Conservation (phyloP, 1,284 basidiomycete species). For the Prillingera fragicola region DNA sequence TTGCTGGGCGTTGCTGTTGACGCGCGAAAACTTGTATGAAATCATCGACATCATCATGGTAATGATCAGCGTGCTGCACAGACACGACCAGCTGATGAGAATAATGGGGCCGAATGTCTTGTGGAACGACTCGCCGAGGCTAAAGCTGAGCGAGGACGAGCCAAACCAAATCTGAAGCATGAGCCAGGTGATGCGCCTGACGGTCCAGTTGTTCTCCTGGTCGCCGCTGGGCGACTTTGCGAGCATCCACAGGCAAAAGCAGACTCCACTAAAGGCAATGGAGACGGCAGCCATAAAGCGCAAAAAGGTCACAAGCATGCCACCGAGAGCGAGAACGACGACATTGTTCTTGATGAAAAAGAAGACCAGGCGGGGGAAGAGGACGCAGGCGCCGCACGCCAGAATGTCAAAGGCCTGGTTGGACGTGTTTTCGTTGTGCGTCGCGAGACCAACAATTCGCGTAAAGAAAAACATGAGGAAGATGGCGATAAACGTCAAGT, state of each 20-base stretch:
- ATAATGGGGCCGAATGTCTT: constrained; percentile 69
- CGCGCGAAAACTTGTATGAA: constrained; percentile 74
- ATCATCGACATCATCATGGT: constrained; percentile 77
- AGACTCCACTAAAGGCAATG: constrained; percentile 67
- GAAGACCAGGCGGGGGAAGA: constrained; percentile 81
- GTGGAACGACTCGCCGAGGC: constrained; percentile 58
- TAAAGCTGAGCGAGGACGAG: constrained; percentile 11
- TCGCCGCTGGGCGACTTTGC: constrained; percentile 63
- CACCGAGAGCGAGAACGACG: constrained; percentile 62
- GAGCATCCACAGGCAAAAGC: constrained; percentile 76
- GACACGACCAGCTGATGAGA: constrained; percentile 68
- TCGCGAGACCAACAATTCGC: constrained; percentile 60
- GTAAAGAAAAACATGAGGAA: constrained; percentile 65
- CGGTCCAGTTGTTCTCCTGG: constrained; percentile 51
- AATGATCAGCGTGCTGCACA: constrained; percentile 46
- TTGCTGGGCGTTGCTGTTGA: constrained; percentile 72
- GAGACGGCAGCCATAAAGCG: constrained; percentile 65
- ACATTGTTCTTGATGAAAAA: constrained; percentile 78
- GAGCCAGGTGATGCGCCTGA: constrained; percentile 56
- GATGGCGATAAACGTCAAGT: constrained; percentile 66
- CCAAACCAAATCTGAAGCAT: constrained; percentile 51
- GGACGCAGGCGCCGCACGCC: constrained; percentile 75
- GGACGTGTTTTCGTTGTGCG: constrained; percentile 56
- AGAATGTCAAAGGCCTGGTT: constrained; percentile 74
- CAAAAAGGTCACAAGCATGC: constrained; percentile 65